Conservation (phyloP, 2,329 filamentous ascomycete genomes). For the Thermothelomyces thermophilus region DNA sequence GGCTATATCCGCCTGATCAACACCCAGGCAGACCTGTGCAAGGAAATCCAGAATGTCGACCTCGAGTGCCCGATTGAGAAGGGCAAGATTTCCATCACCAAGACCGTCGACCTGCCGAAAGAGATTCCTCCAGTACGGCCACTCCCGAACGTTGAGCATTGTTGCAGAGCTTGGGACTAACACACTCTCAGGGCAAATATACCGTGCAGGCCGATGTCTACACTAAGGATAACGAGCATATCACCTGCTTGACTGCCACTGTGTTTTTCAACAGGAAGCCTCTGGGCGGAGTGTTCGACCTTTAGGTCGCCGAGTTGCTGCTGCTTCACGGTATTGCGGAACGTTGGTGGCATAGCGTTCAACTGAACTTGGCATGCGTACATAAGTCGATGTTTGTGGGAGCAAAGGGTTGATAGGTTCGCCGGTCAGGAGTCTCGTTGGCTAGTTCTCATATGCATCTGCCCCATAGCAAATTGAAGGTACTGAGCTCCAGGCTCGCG, state of each 20-base stretch:
- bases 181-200: constrained; percentile 66
- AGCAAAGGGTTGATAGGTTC: background rate
- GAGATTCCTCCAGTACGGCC: constrained; percentile 77
- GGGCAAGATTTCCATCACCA: constrained; percentile 65
- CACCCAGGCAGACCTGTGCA: constrained; percentile 76
- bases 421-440: constrained; percentile 3
- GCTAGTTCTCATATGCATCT: constrained; percentile 1
- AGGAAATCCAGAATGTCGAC: constrained; percentile 82
- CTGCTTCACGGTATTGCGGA: background rate
- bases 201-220: constrained; percentile 81
- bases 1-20: constrained; percentile 85
- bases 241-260: constrained; percentile 79
- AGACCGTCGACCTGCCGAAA: constrained; percentile 76
- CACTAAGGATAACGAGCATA: constrained; percentile 62
- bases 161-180: constrained; percentile 18
- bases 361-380: constrained; percentile 15
- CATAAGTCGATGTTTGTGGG: background rate
- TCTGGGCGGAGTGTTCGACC: constrained; percentile 35
- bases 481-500: constrained; percentile 5
- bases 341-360: background rate
- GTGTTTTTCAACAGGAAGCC: constrained; percentile 51
- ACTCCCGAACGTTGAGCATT: background rate
- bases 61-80: constrained; percentile 81
- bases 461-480: constrained; percentile 6
- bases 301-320: constrained; percentile 23